A percentile compares a stretch with the other conserved stretches of the same genome.
Conservation (phyloP, 2,329 filamentous ascomycete genomes). For the Trichoderma koningii region DNA sequence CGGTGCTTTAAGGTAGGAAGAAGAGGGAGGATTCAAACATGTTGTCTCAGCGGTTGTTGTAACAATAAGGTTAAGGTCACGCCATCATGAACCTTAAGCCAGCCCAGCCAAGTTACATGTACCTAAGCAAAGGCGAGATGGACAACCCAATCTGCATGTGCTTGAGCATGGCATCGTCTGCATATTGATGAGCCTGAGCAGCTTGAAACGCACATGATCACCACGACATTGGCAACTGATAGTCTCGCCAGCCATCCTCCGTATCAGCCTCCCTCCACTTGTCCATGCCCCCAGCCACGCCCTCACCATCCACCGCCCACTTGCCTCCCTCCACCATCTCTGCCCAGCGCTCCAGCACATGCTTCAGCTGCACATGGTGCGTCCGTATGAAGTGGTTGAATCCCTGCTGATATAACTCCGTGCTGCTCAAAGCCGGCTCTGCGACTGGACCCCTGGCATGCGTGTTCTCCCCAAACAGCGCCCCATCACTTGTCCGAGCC, state of each 20-base stretch:
- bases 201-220: constrained; percentile 30
- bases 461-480: constrained; percentile 17
- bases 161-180: not conserved
- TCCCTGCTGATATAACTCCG: constrained; percentile 13
- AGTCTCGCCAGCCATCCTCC: constrained; percentile 16
- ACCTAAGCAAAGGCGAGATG: no score
- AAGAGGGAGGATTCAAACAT: not conserved
- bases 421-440: not conserved
- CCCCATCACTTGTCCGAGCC: constrained; percentile 21
- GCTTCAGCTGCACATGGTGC: constrained; percentile 23
- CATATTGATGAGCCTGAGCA: not conserved
- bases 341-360: constrained; percentile 20
- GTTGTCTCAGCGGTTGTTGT: not conserved
- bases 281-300: constrained; percentile 17
- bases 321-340: constrained; percentile 18
- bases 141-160: not conserved
- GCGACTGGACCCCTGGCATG: constrained; percentile 7
- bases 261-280: constrained; percentile 25
- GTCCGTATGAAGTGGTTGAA: constrained; percentile 20
- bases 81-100: not conserved
- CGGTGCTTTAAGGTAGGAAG: not conserved
- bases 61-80: not conserved
- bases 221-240: constrained; percentile 18
- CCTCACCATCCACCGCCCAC: constrained; percentile 15
- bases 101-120: constrained; percentile 25